Conservation (phyloP, 352 stramenopile species). For the Paralagenidium karlingii region DNA sequence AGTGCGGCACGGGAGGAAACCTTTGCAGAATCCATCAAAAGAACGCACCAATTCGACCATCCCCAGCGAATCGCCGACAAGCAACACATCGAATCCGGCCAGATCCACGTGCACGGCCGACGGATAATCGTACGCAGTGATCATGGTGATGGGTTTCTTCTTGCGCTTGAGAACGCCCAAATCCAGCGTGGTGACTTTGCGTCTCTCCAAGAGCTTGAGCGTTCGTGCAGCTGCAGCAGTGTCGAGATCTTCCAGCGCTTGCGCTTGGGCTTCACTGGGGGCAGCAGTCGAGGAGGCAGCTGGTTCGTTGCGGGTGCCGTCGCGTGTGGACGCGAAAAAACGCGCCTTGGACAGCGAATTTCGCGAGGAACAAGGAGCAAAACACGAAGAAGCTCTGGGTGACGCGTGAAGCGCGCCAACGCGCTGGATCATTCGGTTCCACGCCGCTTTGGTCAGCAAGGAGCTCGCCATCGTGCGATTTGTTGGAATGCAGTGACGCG, state of each 20-base stretch:
- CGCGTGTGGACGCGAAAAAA: too few relatives aligned
- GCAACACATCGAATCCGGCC: constrained; percentile 94
- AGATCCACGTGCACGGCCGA: constrained; percentile 95
- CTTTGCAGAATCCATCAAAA: too few relatives aligned
- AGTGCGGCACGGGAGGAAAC: neutral
- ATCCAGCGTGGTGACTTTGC: constrained; percentile 76
- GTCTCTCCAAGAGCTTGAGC: constrained; percentile 71
- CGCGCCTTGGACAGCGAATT: too few relatives aligned
- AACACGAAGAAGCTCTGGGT: too few relatives aligned
- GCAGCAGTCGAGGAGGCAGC: too few relatives aligned
- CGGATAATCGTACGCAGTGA: constrained; percentile 98
- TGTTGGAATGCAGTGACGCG: too few relatives aligned
- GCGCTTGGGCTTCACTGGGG: neutral
- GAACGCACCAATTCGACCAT: constrained; percentile 98
- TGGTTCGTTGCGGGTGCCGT: too few relatives aligned
- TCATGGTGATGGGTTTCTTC: constrained; percentile 97
- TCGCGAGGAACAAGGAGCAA: too few relatives aligned
- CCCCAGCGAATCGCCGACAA: constrained; percentile 96
- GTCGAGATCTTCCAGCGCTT: neutral
- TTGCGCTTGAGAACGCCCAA: constrained; percentile 86
- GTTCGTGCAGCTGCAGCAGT: constrained; percentile 41
- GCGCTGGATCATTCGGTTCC: too few relatives aligned
- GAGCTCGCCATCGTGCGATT: too few relatives aligned
- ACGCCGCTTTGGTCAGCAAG: too few relatives aligned
- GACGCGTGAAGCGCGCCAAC: too few relatives aligned